Evolutionary conservation across 768 basidiomycete species (phyloP).

Genomic region (Kwoniella sp.): DNA sequence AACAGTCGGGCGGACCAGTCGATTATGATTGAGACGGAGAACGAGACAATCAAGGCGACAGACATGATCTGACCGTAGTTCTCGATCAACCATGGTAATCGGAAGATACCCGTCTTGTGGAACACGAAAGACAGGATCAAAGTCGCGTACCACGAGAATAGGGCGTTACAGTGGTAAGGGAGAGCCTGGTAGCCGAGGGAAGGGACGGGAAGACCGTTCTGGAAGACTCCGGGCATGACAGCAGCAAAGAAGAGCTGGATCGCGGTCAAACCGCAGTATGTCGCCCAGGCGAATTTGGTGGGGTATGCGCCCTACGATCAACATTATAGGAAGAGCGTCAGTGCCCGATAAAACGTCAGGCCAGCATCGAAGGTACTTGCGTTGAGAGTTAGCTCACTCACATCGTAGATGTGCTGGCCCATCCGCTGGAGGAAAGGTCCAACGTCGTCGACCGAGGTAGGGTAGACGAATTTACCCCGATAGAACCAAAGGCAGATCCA

Average conservation of each 20-base stretch:
- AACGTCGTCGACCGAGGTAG: conserved; percentile 70
- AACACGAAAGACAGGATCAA: conserved; percentile 72
- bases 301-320: conserved; percentile 86
- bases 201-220: conserved; percentile 85
- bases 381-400: conserved; percentile 56
- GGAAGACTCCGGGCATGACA: conserved; percentile 86
- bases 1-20: conserved; percentile 77
- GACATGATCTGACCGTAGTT: conserved; percentile 96
- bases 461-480: conserved; percentile 76
- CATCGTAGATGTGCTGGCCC: conserved; percentile 81
- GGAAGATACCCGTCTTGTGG: conserved; percentile 80
- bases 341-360: background rate
- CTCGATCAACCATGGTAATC: conserved; percentile 90
- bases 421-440: conserved; percentile 76
- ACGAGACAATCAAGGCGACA: conserved; percentile 90
- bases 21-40: conserved; percentile 74
- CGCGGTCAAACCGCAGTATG: conserved; percentile 83
- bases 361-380: background rate
- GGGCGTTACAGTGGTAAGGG: conserved; percentile 95
- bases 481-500: conserved; percentile 98
- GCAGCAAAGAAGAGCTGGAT: conserved; percentile 89
- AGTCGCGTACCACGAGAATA: conserved; percentile 79
- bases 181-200: conserved; percentile 90
- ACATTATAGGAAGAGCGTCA: background rate
- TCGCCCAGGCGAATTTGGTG: conserved; percentile 81